Percentiles rank a stretch among this genome's conserved stretches.
Conservation (phyloP, 2,329 filamentous ascomycete species). For the Fusarium papillatum region DNA sequence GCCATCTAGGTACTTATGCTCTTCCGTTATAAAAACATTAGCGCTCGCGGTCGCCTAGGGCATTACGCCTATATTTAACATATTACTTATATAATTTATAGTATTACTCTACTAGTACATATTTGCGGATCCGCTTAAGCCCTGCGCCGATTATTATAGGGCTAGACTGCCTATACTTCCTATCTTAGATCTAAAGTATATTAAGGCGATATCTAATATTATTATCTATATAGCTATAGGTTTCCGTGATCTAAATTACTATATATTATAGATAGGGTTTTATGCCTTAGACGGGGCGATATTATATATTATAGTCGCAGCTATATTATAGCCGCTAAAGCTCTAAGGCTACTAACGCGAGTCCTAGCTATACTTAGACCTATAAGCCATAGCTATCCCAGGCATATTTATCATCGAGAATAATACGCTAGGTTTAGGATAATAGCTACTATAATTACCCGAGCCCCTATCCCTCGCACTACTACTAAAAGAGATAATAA, state of each 20-base stretch:
- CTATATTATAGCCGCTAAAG: conserved; percentile 70
- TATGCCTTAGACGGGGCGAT: too few species aligned
- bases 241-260: conserved; percentile 82
- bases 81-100: conserved; percentile 63
- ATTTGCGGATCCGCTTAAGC: conserved; percentile 64
- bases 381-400: conserved; percentile 67
- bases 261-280: conserved; percentile 72
- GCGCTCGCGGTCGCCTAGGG: conserved; percentile 52
- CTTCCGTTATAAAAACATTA: conserved; percentile 63
- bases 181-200: conserved; percentile 73
- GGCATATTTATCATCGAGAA: conserved; percentile 72
- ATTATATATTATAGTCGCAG: too few species aligned
- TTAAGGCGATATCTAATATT: conserved; percentile 64
- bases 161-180: conserved; percentile 66
- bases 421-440: conserved; percentile 65
- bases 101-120: conserved; percentile 77
- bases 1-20: conserved; percentile 69
- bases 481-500: conserved; percentile 61
- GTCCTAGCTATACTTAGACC: conserved; percentile 75
- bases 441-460: conserved; percentile 71
- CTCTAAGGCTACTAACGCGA: conserved; percentile 67
- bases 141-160: conserved; percentile 63
- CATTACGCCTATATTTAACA: conserved; percentile 62
- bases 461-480: conserved; percentile 66
- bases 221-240: conserved; percentile 83